Evolutionary conservation across 345 rosid species (phyloP).

Genomic region (Turritis glabra): DNA sequence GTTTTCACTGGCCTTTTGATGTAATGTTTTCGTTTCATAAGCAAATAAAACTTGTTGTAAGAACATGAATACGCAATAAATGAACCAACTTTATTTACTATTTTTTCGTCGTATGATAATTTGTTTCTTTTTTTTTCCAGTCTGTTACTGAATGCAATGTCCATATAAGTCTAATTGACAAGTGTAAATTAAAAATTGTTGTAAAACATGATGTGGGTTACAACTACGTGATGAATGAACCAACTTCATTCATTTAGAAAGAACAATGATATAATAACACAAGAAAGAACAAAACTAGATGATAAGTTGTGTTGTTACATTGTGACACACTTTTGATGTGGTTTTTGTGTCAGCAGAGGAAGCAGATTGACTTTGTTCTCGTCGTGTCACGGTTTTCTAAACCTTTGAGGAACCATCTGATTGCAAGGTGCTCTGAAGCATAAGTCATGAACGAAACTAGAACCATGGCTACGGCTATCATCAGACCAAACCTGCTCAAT

Average conservation of each 20-base stretch:
- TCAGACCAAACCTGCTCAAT: slow-evolving; percentile 73
- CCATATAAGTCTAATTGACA: too few species aligned
- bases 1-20: not conserved
- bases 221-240: too few species aligned
- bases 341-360: slow-evolving; percentile 42
- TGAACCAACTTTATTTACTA: too few species aligned
- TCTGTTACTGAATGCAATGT: too few species aligned
- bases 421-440: slow-evolving; percentile 80
- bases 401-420: slow-evolving; percentile 66
- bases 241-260: too few species aligned
- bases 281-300: slow-evolving; percentile 12
- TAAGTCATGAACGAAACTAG: slow-evolving; percentile 90
- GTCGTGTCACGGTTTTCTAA: slow-evolving; percentile 61
- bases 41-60: slow-evolving; percentile 12
- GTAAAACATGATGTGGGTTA: not conserved
- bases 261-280: not conserved
- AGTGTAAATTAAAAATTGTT: too few species aligned
- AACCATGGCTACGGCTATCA: slow-evolving; percentile 75
- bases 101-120: too few species aligned
- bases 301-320: slow-evolving; percentile 13
- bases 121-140: not conserved
- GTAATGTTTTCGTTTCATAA: not conserved
- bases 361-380: slow-evolving; percentile 50
- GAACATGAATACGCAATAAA: not conserved
- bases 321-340: slow-evolving; percentile 6